Evolutionary conservation across 495 filamentous ascomycete species (phyloP).

Genomic region (Talaromyces ruber): DNA sequence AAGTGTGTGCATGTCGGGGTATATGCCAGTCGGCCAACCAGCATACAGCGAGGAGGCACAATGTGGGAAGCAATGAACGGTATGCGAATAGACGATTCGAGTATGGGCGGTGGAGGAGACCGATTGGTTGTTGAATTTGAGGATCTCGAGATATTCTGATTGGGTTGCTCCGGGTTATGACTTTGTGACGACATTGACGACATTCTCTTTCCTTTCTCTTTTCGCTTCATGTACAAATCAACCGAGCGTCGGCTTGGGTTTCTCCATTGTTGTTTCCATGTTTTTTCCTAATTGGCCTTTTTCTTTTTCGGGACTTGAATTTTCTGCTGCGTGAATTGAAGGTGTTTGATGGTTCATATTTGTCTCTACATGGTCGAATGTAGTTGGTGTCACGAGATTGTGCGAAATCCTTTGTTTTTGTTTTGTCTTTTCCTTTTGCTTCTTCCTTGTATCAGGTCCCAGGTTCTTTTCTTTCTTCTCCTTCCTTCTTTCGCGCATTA

Average conservation of each 20-base stretch:
- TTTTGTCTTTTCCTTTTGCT: not conserved
- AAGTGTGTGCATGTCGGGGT: constrained; percentile 49
- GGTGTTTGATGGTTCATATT: not conserved
- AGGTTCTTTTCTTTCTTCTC: not conserved
- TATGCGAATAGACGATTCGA: constrained; percentile 15
- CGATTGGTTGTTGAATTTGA: constrained; percentile 49
- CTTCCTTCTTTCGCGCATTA: not conserved
- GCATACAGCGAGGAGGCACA: constrained; percentile 20
- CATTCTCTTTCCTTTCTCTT: constrained; percentile 7
- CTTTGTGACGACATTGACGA: constrained; percentile 3
- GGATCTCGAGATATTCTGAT: constrained; percentile 46
- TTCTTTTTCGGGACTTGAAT: not conserved
- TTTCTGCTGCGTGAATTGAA: not conserved
- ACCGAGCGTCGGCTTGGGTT: not conserved
- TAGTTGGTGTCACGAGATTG: not conserved
- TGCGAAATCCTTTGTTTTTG: not conserved
- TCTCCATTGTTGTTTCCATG: not conserved
- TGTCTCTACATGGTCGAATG: not conserved
- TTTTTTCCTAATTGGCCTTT: not conserved
- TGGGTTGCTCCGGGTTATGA: not conserved
- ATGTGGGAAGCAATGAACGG: constrained; percentile 41
- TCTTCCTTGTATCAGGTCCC: no score
- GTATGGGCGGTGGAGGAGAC: constrained; percentile 20
- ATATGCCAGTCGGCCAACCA: constrained; percentile 47
- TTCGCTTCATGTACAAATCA: not conserved